A percentile compares a stretch with the other conserved stretches of the same genome.
These are phyloP conservation scores for Mortierella hygrophila DNA, from an alignment of 192 early-diverging fungal species.

Conservation along the genomic window DNA sequence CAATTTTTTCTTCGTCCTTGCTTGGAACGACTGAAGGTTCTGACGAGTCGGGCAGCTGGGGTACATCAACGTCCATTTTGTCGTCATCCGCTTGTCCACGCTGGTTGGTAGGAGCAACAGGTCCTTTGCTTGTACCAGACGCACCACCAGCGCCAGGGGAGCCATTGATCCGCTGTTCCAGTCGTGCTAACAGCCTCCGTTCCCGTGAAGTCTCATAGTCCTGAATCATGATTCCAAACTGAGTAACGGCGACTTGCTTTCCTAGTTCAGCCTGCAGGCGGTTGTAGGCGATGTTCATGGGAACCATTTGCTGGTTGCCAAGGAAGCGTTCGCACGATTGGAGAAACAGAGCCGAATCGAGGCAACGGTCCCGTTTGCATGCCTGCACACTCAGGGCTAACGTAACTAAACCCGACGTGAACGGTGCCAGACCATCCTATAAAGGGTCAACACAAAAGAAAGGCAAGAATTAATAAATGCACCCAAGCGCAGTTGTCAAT, in stretches of 20 bases:
- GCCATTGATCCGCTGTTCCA: background rate
- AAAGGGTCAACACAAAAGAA: background rate
- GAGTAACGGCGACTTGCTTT: conserved; percentile 11
- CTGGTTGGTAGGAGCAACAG: background rate
- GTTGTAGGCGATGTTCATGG: background rate
- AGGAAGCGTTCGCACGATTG: conserved; percentile 16
- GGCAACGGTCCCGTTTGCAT: conserved; percentile 7
- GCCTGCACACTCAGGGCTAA: conserved; percentile 22
- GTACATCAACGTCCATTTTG: background rate
- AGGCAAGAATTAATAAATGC: background rate
- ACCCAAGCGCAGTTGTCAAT: background rate
- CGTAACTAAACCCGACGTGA: conserved; percentile 17
- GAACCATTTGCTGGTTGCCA: background rate
- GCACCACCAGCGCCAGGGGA: background rate
- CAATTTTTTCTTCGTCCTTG: conserved; percentile 17
- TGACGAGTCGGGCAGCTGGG: background rate
- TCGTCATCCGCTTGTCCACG: background rate
- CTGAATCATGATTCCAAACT: conserved; percentile 28
- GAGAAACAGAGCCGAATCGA: conserved; percentile 6
- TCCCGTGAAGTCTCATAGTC: conserved; percentile 33
- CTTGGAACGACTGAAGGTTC: background rate
- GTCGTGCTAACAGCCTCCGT: background rate
- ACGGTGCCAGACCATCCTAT: conserved; percentile 23
- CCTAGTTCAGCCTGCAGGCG: conserved; percentile 14
- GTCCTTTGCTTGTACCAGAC: background rate